Conservation (phyloP, 78 protist genomes). For the Tieghemostelium lacteum region DNA sequence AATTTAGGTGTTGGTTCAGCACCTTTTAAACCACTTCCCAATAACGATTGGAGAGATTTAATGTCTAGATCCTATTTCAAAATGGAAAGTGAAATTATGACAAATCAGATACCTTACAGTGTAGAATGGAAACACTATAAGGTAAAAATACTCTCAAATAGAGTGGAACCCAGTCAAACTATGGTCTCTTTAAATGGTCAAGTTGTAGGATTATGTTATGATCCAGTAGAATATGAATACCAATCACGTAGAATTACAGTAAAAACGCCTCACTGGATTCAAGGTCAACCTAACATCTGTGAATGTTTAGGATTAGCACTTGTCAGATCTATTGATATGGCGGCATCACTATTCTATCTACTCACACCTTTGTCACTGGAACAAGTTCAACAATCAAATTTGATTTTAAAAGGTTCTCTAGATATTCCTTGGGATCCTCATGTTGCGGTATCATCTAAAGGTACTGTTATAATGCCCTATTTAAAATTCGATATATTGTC, state of each 20-base stretch:
- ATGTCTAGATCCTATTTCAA: constrained; percentile 1
- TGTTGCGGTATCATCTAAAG: constrained; percentile 7
- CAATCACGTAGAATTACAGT: not conserved
- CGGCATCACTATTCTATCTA: not conserved
- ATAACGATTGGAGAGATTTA: not conserved
- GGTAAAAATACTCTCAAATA: not conserved
- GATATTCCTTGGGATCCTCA: not conserved
- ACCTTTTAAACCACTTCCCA: not conserved
- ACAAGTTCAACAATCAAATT: not conserved
- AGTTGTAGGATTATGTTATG: constrained; percentile 46
- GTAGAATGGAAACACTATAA: constrained; percentile 41
- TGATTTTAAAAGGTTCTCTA: constrained; percentile 8
- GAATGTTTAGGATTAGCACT: constrained; percentile 54
- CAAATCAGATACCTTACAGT: constrained; percentile 25
- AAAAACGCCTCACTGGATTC: constrained; percentile 14
- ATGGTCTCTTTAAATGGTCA: constrained; percentile 42
- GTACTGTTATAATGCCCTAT: not conserved
- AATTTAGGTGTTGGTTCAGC: not conserved
- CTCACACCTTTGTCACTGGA: constrained; percentile 26
- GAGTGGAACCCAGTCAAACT: constrained; percentile 46
- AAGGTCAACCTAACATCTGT: not conserved
- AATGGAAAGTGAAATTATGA: not conserved
- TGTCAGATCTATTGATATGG: constrained; percentile 48
- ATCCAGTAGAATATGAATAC: not conserved
- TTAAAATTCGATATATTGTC: constrained; percentile 1